Evolutionary conservation across 495 filamentous ascomycete genomes (phyloP), one percentile per base, ranked within the genome.

Genomic region (Penicillium pulvis): DNA sequence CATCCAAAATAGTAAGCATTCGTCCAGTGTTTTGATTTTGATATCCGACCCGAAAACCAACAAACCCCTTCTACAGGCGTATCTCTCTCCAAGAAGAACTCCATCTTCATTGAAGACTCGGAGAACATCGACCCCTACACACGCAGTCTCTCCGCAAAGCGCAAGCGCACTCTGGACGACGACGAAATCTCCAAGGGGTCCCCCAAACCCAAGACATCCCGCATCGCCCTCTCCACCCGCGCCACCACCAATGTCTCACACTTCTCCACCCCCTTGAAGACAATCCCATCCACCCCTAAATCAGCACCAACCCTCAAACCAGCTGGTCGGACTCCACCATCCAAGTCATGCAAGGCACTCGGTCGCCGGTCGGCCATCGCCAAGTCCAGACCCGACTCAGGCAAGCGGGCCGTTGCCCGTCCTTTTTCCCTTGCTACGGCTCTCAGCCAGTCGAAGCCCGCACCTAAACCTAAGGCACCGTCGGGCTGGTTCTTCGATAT

Each of bases 401-500:
- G 17, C 69, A 73, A 65, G 30, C 74, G 73, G 46, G 71, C 65
- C 26, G 69, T 74, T 47, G 60, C 73, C 43, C 73, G 68, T 31
- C 89, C 89, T 0, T 93, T 96, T 74, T 91, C 88, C 44, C 85
- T 94, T 56, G 88, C 91, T 61, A 86, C 89, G 19, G 90, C 90
- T 12, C 82, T 95, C n/a, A 65, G 73, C 8, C 64, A 68, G 50
- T 53, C 66, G 50, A 78, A 75, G 56, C 30, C 72, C 19, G 69
- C 57, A 30, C 51, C 62, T 2, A 75, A 78, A 24, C 33, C 81
- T 12, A 79, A 81, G 51, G 70, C 76, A 45, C 84, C 82, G 24
- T 83, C 85, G 23, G 82, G 83, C 16, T 97, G 93, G 93, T 87
- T 88, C 76, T 98, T 98, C 70, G 87, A 92, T 43, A 98, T 98